These are phyloP conservation scores for Pinus tabuliformis DNA, from an alignment of 75 land plant species.

Conservation along the genomic window DNA sequence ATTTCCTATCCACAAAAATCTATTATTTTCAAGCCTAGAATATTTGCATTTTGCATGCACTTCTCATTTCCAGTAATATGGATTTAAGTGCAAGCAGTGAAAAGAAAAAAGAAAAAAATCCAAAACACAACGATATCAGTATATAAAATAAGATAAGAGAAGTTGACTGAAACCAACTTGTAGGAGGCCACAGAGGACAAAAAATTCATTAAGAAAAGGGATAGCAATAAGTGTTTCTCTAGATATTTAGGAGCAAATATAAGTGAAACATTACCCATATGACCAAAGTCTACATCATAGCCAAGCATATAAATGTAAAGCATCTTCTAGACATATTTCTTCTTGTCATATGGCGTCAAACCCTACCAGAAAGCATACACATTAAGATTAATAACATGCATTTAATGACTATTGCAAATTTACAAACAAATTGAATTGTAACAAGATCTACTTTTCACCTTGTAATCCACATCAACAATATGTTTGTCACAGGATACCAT, in stretches of 20 bases:
- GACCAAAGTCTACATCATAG: slow-evolving; percentile 99
- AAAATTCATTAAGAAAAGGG: neutral
- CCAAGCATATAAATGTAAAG: slow-evolving; percentile 99
- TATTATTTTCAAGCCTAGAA: neutral
- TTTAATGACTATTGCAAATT: neutral
- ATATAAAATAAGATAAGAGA: neutral
- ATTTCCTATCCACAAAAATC: neutral
- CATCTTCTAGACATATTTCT: slow-evolving; percentile 99
- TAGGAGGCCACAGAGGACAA: slow-evolving; percentile 4
- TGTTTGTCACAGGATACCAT: neutral
- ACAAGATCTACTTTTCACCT: neutral
- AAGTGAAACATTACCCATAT: slow-evolving; percentile 93
- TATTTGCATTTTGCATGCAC: neutral
- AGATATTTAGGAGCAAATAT: slow-evolving; percentile 98
- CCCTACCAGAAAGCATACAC: slow-evolving; percentile 49
- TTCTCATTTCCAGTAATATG: neutral
- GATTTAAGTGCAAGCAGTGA: neutral
- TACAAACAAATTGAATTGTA: neutral
- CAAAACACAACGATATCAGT: neutral
- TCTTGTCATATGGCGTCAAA: slow-evolving; percentile 86
- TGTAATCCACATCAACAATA: neutral
- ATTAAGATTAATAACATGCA: neutral
- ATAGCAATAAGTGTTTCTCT: slow-evolving; percentile 79
- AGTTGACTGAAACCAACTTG: neutral
- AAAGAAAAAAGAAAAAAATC: neutral